Base-by-base conservation (phyloP, 2,329 filamentous ascomycete species). In the Penicillium sp. region DNA sequence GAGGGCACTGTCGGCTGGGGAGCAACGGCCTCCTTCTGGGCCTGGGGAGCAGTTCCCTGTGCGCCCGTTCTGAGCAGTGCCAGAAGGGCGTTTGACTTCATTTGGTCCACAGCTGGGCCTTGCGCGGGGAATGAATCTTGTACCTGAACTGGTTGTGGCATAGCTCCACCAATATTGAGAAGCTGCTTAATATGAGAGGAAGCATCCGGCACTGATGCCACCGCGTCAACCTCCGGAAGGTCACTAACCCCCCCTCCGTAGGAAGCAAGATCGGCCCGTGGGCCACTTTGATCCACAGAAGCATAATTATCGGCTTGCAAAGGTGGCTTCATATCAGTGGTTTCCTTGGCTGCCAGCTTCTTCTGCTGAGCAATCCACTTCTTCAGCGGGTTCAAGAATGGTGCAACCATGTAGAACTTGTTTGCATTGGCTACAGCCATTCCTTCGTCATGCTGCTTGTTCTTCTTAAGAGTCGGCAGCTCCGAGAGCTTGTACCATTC, bases 391-490 rank as follows among this genome's bases (percentile, higher is more conserved):
- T 87, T 87, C 55, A 98, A 81, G 72, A 99, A 99, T 0, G 94
- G 93, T 0, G 92, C 92, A 18, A 99, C 95, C 91, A 98, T 97
- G 77, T 97, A 99, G 74, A 97, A 98, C 71, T 94, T 97, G 74
- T 91, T 92, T 41, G 87, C 87, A 66, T 89, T 91, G 2, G 82
- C 77, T 14, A 79, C 78, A 13, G 85, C 77, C 33, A 78, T 77
- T 13, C 84, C 82, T 37, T 83, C 81, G 52, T 88, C 83, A 47
- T 86, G 83, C n/a, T 87, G 83, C 71, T 89, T 92, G 66, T 83
- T 87, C 73, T 89, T 90, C 56, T 88, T 87, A 68, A 91, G 87
- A 0, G 90, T 91, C 0, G 95, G 94, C 27, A 99, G 83, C 60
- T 97, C 92, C 0, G 89, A 90, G 41, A 99, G 81, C 67, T 88